Evolutionary conservation across 129 eudicot species (phyloP).

Genomic region (Logfia minima): DNA sequence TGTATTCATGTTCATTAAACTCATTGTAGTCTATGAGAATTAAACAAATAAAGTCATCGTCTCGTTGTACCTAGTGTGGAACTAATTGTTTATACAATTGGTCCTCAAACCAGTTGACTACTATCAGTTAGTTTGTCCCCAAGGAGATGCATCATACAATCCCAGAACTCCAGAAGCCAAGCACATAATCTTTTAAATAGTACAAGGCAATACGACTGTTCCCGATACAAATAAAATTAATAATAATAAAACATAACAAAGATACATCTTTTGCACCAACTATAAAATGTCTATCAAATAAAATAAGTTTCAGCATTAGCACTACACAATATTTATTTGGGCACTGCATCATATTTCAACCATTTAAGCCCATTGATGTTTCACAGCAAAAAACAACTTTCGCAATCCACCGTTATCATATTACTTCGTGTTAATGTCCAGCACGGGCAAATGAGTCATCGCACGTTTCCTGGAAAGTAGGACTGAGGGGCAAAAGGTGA

Average conservation of each 20-base stretch:
- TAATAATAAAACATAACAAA: not conserved
- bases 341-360: constrained; percentile 5
- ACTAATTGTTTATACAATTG: too few species aligned
- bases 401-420: not conserved
- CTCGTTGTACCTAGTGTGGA: too few species aligned
- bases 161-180: not conserved
- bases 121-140: not conserved
- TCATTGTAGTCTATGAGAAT: too few species aligned
- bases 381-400: not conserved
- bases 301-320: constrained; percentile 26
- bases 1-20: too few species aligned
- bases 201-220: constrained; percentile 29
- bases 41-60: too few species aligned
- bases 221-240: not conserved
- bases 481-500: constrained; percentile 13
- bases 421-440: not conserved
- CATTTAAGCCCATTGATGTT: constrained; percentile 9
- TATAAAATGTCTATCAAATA: not conserved
- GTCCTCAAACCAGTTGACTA: not conserved
- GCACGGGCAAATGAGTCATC: not conserved
- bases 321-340: constrained; percentile 14
- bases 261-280: constrained; percentile 18
- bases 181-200: constrained; percentile 9
- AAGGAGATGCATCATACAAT: too few species aligned
- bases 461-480: not conserved